phyloP scores from a whole-genome alignment of 169 alveolate species.

The Plasmodium ovale region DNA sequence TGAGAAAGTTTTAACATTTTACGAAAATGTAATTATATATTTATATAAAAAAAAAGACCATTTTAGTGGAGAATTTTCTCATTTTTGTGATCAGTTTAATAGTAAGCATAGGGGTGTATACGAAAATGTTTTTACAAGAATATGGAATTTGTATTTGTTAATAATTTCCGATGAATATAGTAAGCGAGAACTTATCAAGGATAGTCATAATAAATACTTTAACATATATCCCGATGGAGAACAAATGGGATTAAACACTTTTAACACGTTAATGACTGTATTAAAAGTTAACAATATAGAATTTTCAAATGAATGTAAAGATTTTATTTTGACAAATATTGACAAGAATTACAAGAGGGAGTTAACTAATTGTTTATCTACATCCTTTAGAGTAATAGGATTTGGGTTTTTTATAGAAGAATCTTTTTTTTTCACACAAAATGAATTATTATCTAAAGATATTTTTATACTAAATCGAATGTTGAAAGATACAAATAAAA shows the following conservation, averaged over 20 bases:
- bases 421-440: conserved; percentile 46
- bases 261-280: conserved; percentile 3
- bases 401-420: conserved; percentile 52
- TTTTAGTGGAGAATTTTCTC: conserved; percentile 44
- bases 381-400: conserved; percentile 43
- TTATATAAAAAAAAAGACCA: conserved; percentile 59
- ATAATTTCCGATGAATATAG: conserved; percentile 64
- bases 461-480: conserved; percentile 48
- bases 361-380: conserved; percentile 42
- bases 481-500: conserved; percentile 39
- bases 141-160: conserved; percentile 67
- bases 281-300: conserved; percentile 32
- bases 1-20: conserved; percentile 40
- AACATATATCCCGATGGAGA: not conserved
- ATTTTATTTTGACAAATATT: conserved; percentile 9
- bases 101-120: conserved; percentile 41
- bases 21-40: conserved; percentile 59
- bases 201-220: not conserved
- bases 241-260: not conserved
- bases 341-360: conserved; percentile 13
- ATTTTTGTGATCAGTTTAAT: conserved; percentile 53
- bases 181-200: not conserved
- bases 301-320: conserved; percentile 51
- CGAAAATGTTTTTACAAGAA: conserved; percentile 11
- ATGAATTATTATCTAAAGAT: conserved; percentile 53